These are phyloP conservation scores for Solanum ahanhuiri DNA, from an alignment of 257 asterid species.

Conservation along the genomic window DNA sequence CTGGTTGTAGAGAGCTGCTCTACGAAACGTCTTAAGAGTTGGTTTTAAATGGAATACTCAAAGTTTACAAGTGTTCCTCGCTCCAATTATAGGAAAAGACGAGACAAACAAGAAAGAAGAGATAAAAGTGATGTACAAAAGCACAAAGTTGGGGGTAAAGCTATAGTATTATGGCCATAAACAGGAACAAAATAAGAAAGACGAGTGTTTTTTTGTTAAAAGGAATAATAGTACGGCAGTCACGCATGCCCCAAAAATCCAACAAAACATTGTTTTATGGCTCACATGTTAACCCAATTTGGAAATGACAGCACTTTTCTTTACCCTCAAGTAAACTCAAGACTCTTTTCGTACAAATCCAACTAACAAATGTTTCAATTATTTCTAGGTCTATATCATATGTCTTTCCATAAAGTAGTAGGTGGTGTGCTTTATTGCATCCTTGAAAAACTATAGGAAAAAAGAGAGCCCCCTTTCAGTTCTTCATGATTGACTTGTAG, in stretches of 20 bases:
- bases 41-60: neutral
- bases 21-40: neutral
- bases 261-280: neutral
- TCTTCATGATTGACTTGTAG: neutral
- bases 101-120: neutral
- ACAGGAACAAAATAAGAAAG: neutral
- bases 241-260: slow-evolving; percentile 3
- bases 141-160: neutral
- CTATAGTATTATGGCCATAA: neutral
- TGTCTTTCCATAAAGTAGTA: neutral
- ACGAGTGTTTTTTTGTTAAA: neutral
- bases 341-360: neutral
- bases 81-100: neutral
- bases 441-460: neutral
- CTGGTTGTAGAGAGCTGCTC: neutral
- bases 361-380: neutral
- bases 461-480: neutral
- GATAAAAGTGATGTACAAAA: neutral
- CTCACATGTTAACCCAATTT: slow-evolving; percentile 5
- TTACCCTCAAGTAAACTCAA: neutral
- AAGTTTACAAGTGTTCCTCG: neutral
- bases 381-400: neutral
- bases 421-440: neutral
- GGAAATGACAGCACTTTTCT: neutral
- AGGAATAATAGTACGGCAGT: neutral